Base-by-base conservation (phyloP, 2,329 filamentous ascomycete genomes). In the Xylariaceae sp. region DNA sequence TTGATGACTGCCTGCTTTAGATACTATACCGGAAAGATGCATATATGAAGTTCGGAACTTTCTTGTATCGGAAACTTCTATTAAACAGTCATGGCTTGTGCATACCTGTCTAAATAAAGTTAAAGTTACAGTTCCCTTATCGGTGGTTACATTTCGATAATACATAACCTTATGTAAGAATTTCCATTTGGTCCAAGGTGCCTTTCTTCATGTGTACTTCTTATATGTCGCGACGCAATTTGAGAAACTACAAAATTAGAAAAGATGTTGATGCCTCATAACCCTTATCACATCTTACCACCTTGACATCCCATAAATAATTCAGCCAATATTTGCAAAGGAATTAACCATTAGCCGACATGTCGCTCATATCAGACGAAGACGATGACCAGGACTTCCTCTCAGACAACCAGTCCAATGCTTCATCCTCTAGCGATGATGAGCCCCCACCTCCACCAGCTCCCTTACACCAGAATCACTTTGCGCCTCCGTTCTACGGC, bases 401-500 rank as follows among this genome's bases (percentile, higher is more conserved):
- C 59, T 70, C 61, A 26, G 68, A 71, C 50, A 63, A 62, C 50
- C 68, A 65, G 32, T 69, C 67, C 53, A 66, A 65, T 32, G 56
- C 60, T 40, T 70, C 67, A 2, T 68, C 65, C 45, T 68, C 65
- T 6, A 69, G 70, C 56, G 65, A 69, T 44, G 65, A 71, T 21
- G 67, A 69, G 41, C 59, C 62, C n/a, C 72, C 73, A 7, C 75
- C 75, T 3, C 78, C 77, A 10, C 78, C 23, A 4, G 23, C 74
- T 16, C 78, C 77, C 10, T 71, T 78, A 19, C 78, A 77, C 47
- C 80, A 80, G 56, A 82, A 84, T 73, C 80, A 81, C 71, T 85
- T 86, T 61, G 82, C 82, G 48, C 95, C 95, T 21, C 95, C 95
- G 16, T 98, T 98, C 79, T 99, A 99, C 79, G 96, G 96, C 62